Base-by-base conservation (phyloP, 2,329 filamentous ascomycete species). In the Talaromyces sp. region DNA sequence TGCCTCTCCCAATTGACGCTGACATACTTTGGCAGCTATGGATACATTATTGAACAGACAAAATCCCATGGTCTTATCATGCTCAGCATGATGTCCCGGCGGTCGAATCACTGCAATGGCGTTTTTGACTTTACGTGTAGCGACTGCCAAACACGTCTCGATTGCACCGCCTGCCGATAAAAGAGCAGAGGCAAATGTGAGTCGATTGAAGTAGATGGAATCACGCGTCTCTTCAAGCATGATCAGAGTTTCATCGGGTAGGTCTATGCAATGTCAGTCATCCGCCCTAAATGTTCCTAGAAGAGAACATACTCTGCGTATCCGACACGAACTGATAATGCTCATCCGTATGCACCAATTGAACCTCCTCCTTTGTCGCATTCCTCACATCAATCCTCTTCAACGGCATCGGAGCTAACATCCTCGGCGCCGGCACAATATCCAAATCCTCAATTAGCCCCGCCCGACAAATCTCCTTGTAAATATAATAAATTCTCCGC, bases 1-100 rank as follows among this genome's bases (percentile, higher is more conserved):
- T 9, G 81, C 81, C 3, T 94, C 87, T 1, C 91, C 91, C 70
- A 91, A 95, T 66, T 93, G 88, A 62, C 85, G 81, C 75, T 97
- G 93, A 74, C 93, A 97, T 13, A 93, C 90, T 66, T 87, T 90
- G n/a, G 93, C 89, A 1, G 93, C 94, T 66, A 99, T 90, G 22
- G 92, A 93, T 3, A 98, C 95, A 73, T 99, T 99, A 80, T 99
- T 97, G 81, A 98, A 98, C 66, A 98, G 86, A 76, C 95, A 99
- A 74, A 99, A 99, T 0, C 95, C 95, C 85, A 97, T 95, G 0
- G 94, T 87, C 41, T 88, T 84, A 71, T 95, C 86, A 65, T 87
- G 89, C 75, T 99, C 95, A 0, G 95, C 95, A 76, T 99, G 95
- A 73, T 99, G 95, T 0, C 95, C 95, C 0, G 95, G 95, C 1